Conservation (phyloP, 768 basidiomycete species). For the Lyophyllum semitale region DNA sequence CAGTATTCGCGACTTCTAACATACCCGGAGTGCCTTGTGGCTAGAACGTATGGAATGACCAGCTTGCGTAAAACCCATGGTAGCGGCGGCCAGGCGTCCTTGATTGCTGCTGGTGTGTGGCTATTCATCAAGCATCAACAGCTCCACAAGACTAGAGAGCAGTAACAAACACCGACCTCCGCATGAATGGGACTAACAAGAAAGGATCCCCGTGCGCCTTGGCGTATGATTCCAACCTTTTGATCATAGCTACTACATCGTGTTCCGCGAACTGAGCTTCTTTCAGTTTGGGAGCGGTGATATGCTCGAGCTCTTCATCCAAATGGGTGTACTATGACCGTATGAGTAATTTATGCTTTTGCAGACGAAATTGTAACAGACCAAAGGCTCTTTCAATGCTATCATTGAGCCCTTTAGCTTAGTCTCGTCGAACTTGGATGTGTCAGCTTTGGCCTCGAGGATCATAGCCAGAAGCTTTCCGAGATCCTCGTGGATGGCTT, state of each 20-base stretch:
- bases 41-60: conserved; percentile 36
- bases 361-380: conserved; percentile 14
- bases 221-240: conserved; percentile 28
- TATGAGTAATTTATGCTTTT: neutral
- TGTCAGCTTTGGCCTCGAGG: conserved; percentile 22
- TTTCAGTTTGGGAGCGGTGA: conserved; percentile 31
- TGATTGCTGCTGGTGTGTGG: conserved; percentile 39
- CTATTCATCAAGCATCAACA: conserved; percentile 16
- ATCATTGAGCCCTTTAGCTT: conserved; percentile 29
- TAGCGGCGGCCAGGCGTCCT: conserved; percentile 37
- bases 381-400: conserved; percentile 29
- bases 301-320: conserved; percentile 36
- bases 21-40: conserved; percentile 35
- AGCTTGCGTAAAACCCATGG: conserved; percentile 40
- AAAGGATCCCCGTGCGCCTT: conserved; percentile 35
- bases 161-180: conserved; percentile 24
- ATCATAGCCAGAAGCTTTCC: conserved; percentile 27
- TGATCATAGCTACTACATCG: conserved; percentile 29
- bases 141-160: neutral
- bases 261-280: conserved; percentile 25
- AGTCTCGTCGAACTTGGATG: conserved; percentile 29
- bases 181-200: conserved; percentile 35
- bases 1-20: neutral
- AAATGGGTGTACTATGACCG: conserved; percentile 33
- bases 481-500: conserved; percentile 30